phyloP scores from a whole-genome alignment of 2,329 filamentous ascomycete genomes.

The Geoglossum cookeanum region DNA sequence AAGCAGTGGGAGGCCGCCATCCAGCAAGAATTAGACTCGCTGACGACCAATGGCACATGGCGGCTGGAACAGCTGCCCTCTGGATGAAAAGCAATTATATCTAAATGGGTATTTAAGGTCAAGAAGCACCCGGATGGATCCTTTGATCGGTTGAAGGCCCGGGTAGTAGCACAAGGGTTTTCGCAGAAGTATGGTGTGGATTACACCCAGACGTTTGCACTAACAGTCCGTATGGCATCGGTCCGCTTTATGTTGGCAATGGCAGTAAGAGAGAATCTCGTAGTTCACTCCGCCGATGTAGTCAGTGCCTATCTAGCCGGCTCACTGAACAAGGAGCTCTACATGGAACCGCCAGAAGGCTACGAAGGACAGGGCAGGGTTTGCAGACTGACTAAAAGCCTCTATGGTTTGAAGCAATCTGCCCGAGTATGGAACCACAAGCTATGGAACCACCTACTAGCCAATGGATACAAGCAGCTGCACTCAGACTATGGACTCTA shows the following conservation, averaged over 20 bases:
- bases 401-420: constrained; percentile 18
- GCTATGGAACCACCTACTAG: constrained; percentile 8
- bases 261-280: not conserved
- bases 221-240: constrained; percentile 1
- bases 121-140: constrained; percentile 4
- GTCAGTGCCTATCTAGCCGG: constrained; percentile 7
- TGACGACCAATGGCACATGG: not conserved
- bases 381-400: constrained; percentile 12
- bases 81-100: constrained; percentile 2
- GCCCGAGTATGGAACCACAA: constrained; percentile 13
- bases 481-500: not conserved
- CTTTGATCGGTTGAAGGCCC: constrained; percentile 4
- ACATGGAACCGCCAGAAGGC: constrained; percentile 9
- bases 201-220: constrained; percentile 6
- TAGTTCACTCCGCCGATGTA: constrained; percentile 4
- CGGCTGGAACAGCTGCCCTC: not conserved
- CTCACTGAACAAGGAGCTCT: constrained; percentile 5
- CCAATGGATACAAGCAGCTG: constrained; percentile 9
- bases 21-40: not conserved
- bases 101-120: constrained; percentile 8
- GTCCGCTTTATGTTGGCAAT: constrained; percentile 4
- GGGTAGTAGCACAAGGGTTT: constrained; percentile 6
- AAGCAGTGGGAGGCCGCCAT: constrained; percentile 3
- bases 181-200: constrained; percentile 5
- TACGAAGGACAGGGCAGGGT: constrained; percentile 5